Base-by-base conservation (phyloP, 495 filamentous ascomycete species). In the Penicillium turbatum region DNA sequence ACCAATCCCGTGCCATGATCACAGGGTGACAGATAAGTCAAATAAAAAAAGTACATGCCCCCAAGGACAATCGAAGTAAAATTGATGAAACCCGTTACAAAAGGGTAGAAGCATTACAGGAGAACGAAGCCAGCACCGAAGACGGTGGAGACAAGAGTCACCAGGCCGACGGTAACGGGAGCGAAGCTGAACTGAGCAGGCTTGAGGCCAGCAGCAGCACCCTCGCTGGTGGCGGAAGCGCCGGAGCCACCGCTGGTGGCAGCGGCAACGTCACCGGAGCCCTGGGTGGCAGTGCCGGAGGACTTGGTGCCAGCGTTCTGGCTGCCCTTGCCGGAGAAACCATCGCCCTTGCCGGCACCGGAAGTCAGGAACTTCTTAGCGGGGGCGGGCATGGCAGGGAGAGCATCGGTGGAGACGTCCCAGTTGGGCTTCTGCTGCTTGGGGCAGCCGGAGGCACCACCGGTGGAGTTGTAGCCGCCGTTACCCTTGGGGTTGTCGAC, bases 301-400 rank as follows among this genome's bases (percentile, higher is more conserved):
- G 82, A 86, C n/a, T 61, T 48, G 54, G 76, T 75, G 41, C 82
- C 86, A 3, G 84, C 78, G 50, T 84, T 79, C 75, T 91, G 87
- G 49, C 85, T 89, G 34, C 90, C 90, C 30, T 71, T 53, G 10
- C 90, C 90, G 6, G 66, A 68, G 41, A 96, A 85, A 53, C 90
- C 90, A 0, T 78, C 77, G 2, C 85, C 88, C 19, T 70, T 73
- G 43, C 90, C 89, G 46, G 90, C 89, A 61, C 89, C 89, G 5
- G 81, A 65, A 40, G 68, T 82, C 79, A 95, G 83, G 72, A 79
- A 88, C 73, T 86, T 72, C 66, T 77, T 65, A 19, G 88, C 90
- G 16, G 71, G 78, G 0, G 69, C 63, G 5, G 92, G 92, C 17
- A 97, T 87, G 36, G 83, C 81, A 2, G 92, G 92, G 10, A 97